Evolutionary conservation across 495 filamentous ascomycete species (phyloP).

Genomic region (Friedmanniomyces endolithicus): DNA sequence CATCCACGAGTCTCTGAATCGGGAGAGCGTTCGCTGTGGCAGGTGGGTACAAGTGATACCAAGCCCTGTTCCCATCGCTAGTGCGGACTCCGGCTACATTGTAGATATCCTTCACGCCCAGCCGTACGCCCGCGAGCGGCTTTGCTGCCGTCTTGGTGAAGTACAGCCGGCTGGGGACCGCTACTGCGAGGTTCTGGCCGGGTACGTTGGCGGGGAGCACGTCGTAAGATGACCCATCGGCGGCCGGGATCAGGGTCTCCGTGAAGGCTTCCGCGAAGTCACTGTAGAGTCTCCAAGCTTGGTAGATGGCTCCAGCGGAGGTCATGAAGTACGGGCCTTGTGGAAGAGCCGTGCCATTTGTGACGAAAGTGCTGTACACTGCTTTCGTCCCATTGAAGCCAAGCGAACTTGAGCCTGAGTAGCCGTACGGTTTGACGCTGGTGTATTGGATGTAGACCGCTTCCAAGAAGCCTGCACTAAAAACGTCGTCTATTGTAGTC

Average conservation of each 20-base stretch:
- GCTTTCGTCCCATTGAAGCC: slow-evolving; percentile 2
- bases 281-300: slow-evolving; percentile 37
- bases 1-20: slow-evolving; percentile 45
- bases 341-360: slow-evolving; percentile 16
- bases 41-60: slow-evolving; percentile 41
- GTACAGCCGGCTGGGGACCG: slow-evolving; percentile 46
- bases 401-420: neutral
- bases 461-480: slow-evolving; percentile 25
- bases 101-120: slow-evolving; percentile 53
- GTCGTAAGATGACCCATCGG: slow-evolving; percentile 24
- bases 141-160: slow-evolving; percentile 26
- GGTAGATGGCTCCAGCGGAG: slow-evolving; percentile 30
- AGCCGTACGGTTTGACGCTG: neutral
- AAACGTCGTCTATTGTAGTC: slow-evolving; percentile 24
- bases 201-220: slow-evolving; percentile 34
- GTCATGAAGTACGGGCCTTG: slow-evolving; percentile 36
- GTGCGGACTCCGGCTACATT: slow-evolving; percentile 43
- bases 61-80: slow-evolving; percentile 44
- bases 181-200: slow-evolving; percentile 32
- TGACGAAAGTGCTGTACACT: neutral
- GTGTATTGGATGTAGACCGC: slow-evolving; percentile 20
- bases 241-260: slow-evolving; percentile 25
- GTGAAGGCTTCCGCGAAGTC: slow-evolving; percentile 38
- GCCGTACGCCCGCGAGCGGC: slow-evolving; percentile 32
- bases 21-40: slow-evolving; percentile 35